Evolutionary conservation across 192 early-diverging fungal genomes (phyloP).

Genomic region (Lobosporangium transversale): DNA sequence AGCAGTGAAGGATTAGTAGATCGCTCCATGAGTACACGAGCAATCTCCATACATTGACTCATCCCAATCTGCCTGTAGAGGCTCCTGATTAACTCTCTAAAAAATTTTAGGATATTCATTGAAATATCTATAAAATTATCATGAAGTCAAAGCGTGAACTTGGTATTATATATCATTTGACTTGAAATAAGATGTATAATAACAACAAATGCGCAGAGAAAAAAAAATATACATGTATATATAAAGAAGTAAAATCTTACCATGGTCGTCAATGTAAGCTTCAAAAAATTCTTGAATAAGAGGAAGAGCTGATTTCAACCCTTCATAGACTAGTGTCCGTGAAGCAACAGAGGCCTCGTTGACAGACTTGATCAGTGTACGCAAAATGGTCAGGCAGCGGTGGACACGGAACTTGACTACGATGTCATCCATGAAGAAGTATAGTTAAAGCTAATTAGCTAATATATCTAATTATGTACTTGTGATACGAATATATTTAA

Average conservation of each 20-base stretch:
- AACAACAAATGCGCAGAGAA: not conserved
- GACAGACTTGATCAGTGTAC: slow-evolving; percentile 18
- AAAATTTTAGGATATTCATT: slow-evolving; percentile 35
- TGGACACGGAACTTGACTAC: slow-evolving; percentile 39
- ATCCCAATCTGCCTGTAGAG: slow-evolving; percentile 25
- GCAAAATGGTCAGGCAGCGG: slow-evolving; percentile 19
- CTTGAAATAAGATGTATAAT: too few species aligned
- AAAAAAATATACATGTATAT: not conserved
- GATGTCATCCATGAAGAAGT: not conserved
- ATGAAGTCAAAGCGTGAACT: too few species aligned
- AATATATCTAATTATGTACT: not conserved
- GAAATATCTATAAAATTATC: slow-evolving; percentile 24
- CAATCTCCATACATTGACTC: slow-evolving; percentile 29
- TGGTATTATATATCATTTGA: too few species aligned
- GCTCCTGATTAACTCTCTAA: slow-evolving; percentile 17
- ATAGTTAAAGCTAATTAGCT: not conserved
- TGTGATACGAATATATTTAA: not conserved
- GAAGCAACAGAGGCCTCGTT: slow-evolving; percentile 17
- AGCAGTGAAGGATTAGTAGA: slow-evolving; percentile 17
- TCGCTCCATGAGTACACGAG: slow-evolving; percentile 36
- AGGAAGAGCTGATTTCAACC: slow-evolving; percentile 21
- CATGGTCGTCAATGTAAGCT: slow-evolving; percentile 39
- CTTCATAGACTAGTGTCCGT: slow-evolving; percentile 30
- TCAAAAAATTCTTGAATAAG: slow-evolving; percentile 43
- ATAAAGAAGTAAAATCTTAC: slow-evolving; percentile 1